Base-by-base conservation (phyloP, 2,329 filamentous ascomycete genomes). In the Drechslera avenae region DNA sequence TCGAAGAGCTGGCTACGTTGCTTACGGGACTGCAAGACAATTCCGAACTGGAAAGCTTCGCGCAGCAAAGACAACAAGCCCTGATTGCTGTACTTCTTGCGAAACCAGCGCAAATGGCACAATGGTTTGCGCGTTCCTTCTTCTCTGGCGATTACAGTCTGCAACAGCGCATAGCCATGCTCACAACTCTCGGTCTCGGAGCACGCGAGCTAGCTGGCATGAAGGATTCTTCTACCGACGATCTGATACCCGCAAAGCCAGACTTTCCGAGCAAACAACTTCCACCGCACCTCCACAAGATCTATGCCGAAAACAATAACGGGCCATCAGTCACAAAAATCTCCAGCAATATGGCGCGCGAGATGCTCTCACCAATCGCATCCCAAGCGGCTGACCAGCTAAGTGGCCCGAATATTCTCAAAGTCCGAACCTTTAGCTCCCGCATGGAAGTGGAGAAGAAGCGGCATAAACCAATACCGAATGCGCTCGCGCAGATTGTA, bases 71-170 rank as follows among this genome's bases (percentile, higher is more conserved):
- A 14, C 78, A 94, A 3, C 88, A 96, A 70, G 86, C 87, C 12
- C 87, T 99, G 78, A 86, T 97, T 36, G 89, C 92, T 0, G 75
- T 96, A 6, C 78, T 96, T 0, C 80, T 94, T 2, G 86, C 90
- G 0, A 84, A 89, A 57, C 90, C 94, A 0, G 77, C 83, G 40
- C 81, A 83, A 44, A 90, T 97, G 83, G 92, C 86, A 0, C 89
- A 85, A 12, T 95, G 90, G 88, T 90, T 95, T 51, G 86, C 88
- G 3, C 85, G 86, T 49, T 88, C 89, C 0, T 95, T 94, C 69
- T 97, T 97, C 69, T 87, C 91, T 34, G 92, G 92, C 13, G 94
- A 99, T 68, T 92, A 94, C 72, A 96, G 92, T 0, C 78, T 97
- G 31, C 84, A 87, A 0, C 93, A 97, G 70, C 83, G 94, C 32